phyloP scores from a whole-genome alignment of 2,329 filamentous ascomycete genomes.

The Fusarium illudens region DNA sequence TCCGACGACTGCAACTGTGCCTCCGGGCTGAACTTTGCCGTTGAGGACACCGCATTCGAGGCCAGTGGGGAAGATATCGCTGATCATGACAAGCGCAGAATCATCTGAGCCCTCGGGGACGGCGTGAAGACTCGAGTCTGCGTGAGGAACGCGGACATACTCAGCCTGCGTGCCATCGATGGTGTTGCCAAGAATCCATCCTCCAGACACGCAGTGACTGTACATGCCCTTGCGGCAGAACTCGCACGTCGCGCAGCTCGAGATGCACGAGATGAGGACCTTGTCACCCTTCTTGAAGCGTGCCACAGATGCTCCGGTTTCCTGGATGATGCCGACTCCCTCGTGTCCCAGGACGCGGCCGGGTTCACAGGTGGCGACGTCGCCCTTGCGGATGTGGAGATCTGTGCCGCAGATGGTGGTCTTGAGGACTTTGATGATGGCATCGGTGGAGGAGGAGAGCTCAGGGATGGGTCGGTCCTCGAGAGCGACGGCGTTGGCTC shows the following conservation, averaged over 20 bases:
- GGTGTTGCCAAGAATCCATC: constrained; percentile 63
- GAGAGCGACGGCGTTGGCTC: constrained; percentile 46
- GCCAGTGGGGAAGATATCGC: constrained; percentile 65
- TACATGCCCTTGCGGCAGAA: constrained; percentile 61
- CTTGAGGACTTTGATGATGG: constrained; percentile 57
- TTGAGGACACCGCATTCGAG: constrained; percentile 63
- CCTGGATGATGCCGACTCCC: constrained; percentile 59
- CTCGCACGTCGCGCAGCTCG: constrained; percentile 59
- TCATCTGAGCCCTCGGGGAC: constrained; percentile 54
- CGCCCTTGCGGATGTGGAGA: constrained; percentile 63
- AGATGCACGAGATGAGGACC: constrained; percentile 62
- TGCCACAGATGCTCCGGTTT: constrained; percentile 55
- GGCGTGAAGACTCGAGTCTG: constrained; percentile 56
- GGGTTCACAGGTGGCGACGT: constrained; percentile 57
- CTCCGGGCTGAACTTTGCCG: constrained; percentile 60
- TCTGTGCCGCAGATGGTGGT: constrained; percentile 64
- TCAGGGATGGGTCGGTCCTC: constrained; percentile 53
- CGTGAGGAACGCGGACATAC: constrained; percentile 62
- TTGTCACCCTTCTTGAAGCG: constrained; percentile 58
- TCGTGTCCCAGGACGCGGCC: constrained; percentile 63
- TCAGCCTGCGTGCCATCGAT: constrained; percentile 66
- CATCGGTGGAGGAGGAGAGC: constrained; percentile 55
- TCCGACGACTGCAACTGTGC: constrained; percentile 63
- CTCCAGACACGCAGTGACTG: constrained; percentile 61
- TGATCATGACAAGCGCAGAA: constrained; percentile 57